Evolutionary conservation across 2,329 filamentous ascomycete species (phyloP), one percentile per base, ranked within the genome.

Genomic region (Trichophyton schoenleinii): DNA sequence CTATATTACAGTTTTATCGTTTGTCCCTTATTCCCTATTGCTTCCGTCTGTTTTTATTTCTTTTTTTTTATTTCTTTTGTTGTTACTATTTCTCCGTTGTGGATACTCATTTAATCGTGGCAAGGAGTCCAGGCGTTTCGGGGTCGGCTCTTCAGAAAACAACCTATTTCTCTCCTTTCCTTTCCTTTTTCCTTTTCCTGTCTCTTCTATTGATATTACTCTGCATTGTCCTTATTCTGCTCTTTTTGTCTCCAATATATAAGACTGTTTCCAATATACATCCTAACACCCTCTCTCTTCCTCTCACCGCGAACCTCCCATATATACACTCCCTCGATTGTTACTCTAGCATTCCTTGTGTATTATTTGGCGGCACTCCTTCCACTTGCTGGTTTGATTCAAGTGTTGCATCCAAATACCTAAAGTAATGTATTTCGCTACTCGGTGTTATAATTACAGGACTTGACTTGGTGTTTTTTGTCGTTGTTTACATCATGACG

Each of bases 261-360:
- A 55, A 55, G 49, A 36, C 49, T 55, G 49, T 55, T 55, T 49
- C 28, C 49, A 55, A 55, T 55, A 55, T 28, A 55, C 49, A 9
- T 36, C 5, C 11, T 22, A 20, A 13, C 20, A 20, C 22, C 25
- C 20, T 13, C 20, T 13, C 20, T 22, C 20, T 49, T 25, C 3
- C 49, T n/a, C 2, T 3, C 28, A 18, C 31, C 28, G 49, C 49
- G 70, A 68, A 44, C 41, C 31, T 38, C 38, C 41, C 18, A 3
- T 13, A 9, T 49, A 36, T 62, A 28, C 25, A 41, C 20, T 20
- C 25, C 18, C 13, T 22, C 25, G 4, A 44, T 20, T 28, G 46
- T 49, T 44, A 42, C 18, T 28, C 31, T 15, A 49, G 15, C 46
- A 15, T 62, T 8, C 36, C 61, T 25, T 28, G 3, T 34, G 52